Evolutionary conservation across 2,329 filamentous ascomycete genomes (phyloP).

Genomic region (Diplodia seriata): DNA sequence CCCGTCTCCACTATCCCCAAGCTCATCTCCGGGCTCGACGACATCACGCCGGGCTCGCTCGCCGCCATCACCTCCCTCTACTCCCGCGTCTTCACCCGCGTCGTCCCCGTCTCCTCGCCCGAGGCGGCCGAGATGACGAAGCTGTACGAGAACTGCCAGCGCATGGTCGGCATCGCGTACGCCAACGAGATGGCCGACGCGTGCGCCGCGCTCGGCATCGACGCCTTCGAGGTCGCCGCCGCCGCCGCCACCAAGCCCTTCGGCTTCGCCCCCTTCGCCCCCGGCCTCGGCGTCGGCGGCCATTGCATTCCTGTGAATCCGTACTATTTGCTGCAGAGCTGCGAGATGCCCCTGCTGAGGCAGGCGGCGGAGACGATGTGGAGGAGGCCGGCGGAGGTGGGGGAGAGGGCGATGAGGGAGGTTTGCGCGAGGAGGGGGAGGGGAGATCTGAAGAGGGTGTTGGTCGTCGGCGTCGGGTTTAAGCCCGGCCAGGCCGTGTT

Average conservation of each 20-base stretch:
- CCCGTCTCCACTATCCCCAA: constrained; percentile 58
- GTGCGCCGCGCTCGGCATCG: constrained; percentile 54
- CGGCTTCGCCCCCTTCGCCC: constrained; percentile 58
- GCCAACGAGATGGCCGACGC: constrained; percentile 65
- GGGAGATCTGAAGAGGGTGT: constrained; percentile 45
- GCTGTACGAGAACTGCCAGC: constrained; percentile 65
- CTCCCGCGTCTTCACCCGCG: constrained; percentile 54
- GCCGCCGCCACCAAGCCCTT: constrained; percentile 59
- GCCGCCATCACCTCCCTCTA: constrained; percentile 56
- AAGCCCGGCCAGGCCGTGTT: constrained; percentile 58
- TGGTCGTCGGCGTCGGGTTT: constrained; percentile 63
- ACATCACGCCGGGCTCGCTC: constrained; percentile 53
- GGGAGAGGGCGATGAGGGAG: constrained; percentile 34
- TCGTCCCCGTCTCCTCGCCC: constrained; percentile 59
- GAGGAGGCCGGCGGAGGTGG: constrained; percentile 48
- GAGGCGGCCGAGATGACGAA: constrained; percentile 67
- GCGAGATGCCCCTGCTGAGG: constrained; percentile 56
- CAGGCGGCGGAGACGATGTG: constrained; percentile 55
- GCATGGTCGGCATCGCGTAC: constrained; percentile 63
- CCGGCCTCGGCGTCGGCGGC: constrained; percentile 60
- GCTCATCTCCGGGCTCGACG: constrained; percentile 61
- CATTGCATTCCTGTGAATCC: constrained; percentile 66
- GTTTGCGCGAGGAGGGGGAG: constrained; percentile 29
- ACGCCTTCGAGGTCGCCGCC: constrained; percentile 59
- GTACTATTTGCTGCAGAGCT: constrained; percentile 59